phyloP scores from a whole-genome alignment of 192 early-diverging fungal genomes.

The Mortierella claussenii region DNA sequence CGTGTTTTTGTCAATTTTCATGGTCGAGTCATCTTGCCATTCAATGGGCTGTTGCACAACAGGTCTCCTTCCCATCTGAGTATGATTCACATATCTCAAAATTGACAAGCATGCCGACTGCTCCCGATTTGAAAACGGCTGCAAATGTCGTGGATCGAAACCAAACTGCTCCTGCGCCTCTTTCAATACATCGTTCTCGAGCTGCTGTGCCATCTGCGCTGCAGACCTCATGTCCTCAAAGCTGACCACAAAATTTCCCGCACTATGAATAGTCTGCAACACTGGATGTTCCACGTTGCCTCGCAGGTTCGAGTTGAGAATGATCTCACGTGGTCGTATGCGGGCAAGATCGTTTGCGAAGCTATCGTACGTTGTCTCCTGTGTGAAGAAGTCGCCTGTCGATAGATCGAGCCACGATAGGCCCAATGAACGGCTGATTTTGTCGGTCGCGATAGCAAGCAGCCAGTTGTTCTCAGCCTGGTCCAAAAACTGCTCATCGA shows the following conservation, averaged over 20 bases:
- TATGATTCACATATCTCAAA: slow-evolving; percentile 76
- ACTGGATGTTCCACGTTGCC: slow-evolving; percentile 17
- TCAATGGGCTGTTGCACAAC: slow-evolving; percentile 71
- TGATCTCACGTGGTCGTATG: slow-evolving; percentile 87
- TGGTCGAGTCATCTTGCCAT: slow-evolving; percentile 62
- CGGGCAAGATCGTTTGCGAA: slow-evolving; percentile 80
- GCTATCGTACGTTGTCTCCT: slow-evolving; percentile 55
- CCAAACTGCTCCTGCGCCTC: slow-evolving; percentile 21
- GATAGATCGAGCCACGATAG: slow-evolving; percentile 93
- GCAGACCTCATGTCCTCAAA: slow-evolving; percentile 43
- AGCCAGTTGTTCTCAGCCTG: slow-evolving; percentile 81
- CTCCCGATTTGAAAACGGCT: slow-evolving; percentile 36
- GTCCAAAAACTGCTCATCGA: slow-evolving; percentile 78
- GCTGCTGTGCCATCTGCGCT: slow-evolving; percentile 28
- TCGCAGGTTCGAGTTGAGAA: slow-evolving; percentile 59
- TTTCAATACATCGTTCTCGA: slow-evolving; percentile 22
- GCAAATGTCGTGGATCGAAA: slow-evolving; percentile 26
- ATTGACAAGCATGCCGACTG: slow-evolving; percentile 64
- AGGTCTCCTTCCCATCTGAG: slow-evolving; percentile 72
- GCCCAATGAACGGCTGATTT: slow-evolving; percentile 56
- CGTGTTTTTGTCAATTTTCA: slow-evolving; percentile 86
- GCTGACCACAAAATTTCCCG: slow-evolving; percentile 18
- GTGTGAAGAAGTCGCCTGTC: slow-evolving; percentile 87
- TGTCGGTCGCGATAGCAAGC: slow-evolving; percentile 63
- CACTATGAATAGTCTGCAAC: slow-evolving; percentile 8